These are phyloP conservation scores for Alnus rubra DNA, from an alignment of 306 rosid species.

Conservation along the genomic window DNA sequence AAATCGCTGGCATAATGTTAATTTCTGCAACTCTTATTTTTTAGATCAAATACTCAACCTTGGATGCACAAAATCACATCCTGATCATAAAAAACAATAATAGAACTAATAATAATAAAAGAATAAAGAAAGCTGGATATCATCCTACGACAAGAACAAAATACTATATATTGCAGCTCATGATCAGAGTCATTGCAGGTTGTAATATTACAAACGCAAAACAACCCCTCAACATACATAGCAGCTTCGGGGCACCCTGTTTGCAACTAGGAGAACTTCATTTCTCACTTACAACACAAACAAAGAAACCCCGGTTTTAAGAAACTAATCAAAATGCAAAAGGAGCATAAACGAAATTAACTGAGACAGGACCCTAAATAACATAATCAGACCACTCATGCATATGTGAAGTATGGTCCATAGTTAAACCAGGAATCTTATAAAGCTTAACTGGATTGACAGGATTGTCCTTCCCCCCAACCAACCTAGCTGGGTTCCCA, in stretches of 20 bases:
- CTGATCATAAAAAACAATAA: background rate
- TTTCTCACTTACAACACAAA: slow-evolving; percentile 35
- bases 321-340: no score
- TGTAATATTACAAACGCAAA: slow-evolving; percentile 32
- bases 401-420: slow-evolving; percentile 80
- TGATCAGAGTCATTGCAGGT: slow-evolving; percentile 16
- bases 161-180: background rate
- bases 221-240: slow-evolving; percentile 20
- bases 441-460: slow-evolving; percentile 65
- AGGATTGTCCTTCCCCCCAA: slow-evolving; percentile 87
- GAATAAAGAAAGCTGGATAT: background rate
- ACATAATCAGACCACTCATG: slow-evolving; percentile 76
- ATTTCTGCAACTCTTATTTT: no score
- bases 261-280: slow-evolving; percentile 46
- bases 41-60: background rate
- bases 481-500: slow-evolving; percentile 81
- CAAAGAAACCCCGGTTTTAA: no score
- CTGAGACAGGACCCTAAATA: slow-evolving; percentile 36
- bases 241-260: slow-evolving; percentile 16
- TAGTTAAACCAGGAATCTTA: slow-evolving; percentile 74
- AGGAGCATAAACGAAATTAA: background rate
- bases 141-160: background rate
- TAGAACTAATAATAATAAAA: background rate
- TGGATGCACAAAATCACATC: background rate
- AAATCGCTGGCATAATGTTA: no score